Evolutionary conservation across 2,329 filamentous ascomycete species (phyloP).

Genomic region (Aspergillus udagawae): DNA sequence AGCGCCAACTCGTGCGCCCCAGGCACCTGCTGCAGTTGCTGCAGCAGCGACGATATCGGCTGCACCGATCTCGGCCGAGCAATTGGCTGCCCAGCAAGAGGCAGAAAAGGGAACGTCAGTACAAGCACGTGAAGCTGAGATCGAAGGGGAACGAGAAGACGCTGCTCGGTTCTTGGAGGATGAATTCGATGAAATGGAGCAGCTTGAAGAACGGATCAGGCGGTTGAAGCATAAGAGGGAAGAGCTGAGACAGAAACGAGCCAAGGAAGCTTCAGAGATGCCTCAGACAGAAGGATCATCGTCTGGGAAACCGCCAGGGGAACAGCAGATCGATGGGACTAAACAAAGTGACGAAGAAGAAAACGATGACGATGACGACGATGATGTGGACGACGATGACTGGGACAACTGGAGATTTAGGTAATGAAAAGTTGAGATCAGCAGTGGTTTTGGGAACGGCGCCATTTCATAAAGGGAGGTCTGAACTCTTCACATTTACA

Average conservation of each 20-base stretch:
- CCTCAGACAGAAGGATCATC: constrained; percentile 21
- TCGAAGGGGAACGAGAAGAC: constrained; percentile 70
- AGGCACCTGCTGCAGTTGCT: constrained; percentile 28
- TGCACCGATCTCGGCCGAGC: constrained; percentile 61
- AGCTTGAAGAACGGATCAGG: constrained; percentile 67
- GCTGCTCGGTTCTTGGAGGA: constrained; percentile 68
- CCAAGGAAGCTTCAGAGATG: constrained; percentile 24
- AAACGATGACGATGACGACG: constrained; percentile 29
- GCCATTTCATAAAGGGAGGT: constrained; percentile 22
- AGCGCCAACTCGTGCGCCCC: constrained; percentile 33
- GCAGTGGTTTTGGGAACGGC: constrained; percentile 16
- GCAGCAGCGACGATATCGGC: constrained; percentile 62
- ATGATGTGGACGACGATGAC: constrained; percentile 55
- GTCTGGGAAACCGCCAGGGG: constrained; percentile 19
- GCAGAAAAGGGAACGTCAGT: constrained; percentile 43
- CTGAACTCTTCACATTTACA: constrained; percentile 26
- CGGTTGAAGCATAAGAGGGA: constrained; percentile 68
- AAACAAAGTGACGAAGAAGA: constrained; percentile 39
- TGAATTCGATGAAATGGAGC: constrained; percentile 80
- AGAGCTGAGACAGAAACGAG: constrained; percentile 51
- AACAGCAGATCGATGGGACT: constrained; percentile 28
- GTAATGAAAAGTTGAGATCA: constrained; percentile 17
- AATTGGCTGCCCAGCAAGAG: constrained; percentile 55
- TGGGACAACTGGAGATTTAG: constrained; percentile 45
- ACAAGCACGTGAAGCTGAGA: constrained; percentile 48